These are phyloP conservation scores for Amylocarpus encephaloides DNA, from an alignment of 2,329 filamentous ascomycete species.

Conservation along the genomic window DNA sequence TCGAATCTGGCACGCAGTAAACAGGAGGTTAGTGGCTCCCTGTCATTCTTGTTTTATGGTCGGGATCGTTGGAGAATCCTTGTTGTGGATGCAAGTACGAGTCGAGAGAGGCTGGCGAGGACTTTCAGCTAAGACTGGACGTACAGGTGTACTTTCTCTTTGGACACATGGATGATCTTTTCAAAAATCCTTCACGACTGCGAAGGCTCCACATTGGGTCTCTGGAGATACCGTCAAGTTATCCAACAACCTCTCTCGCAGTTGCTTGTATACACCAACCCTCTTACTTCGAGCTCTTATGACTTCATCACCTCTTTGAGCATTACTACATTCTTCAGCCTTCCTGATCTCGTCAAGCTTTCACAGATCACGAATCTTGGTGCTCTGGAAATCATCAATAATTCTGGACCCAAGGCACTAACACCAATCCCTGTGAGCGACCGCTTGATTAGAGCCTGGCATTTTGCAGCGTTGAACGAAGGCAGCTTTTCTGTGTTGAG, in stretches of 20 bases:
- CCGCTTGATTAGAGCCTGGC: conserved; percentile 30
- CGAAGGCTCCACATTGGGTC: conserved; percentile 11
- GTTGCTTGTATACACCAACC: conserved; percentile 22
- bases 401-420: neutral
- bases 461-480: conserved; percentile 20
- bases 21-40: conserved; percentile 17
- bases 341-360: conserved; percentile 27
- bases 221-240: conserved; percentile 24
- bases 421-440: conserved; percentile 19
- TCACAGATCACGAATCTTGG: conserved; percentile 29
- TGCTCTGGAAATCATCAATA: conserved; percentile 27
- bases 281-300: conserved; percentile 26
- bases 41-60: neutral
- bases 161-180: conserved; percentile 28
- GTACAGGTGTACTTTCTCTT: conserved; percentile 21
- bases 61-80: neutral
- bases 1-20: conserved; percentile 21
- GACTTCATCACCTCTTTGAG: conserved; percentile 30
- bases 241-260: conserved; percentile 19
- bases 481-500: conserved; percentile 28
- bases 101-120: neutral
- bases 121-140: neutral
- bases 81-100: neutral
- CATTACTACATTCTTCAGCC: conserved; percentile 24
- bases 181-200: conserved; percentile 20